Percentiles rank a stretch among this genome's conserved stretches.
Evolutionary conservation across 148 eudicot species (phyloP).

Genomic region (Vaccinium vitisidaea): DNA sequence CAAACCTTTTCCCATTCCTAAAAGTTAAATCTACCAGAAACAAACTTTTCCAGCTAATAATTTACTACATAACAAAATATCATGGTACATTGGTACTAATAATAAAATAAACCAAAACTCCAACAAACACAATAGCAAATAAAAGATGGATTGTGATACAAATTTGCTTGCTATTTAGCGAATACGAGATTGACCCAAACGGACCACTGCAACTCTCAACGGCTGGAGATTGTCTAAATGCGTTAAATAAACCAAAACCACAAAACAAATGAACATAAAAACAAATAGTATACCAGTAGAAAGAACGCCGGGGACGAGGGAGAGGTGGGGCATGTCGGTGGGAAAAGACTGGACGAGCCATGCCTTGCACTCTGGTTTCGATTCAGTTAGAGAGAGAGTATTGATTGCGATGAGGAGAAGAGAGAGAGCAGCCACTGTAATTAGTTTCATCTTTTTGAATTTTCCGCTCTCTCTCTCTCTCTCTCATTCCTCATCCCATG

Average conservation of each 20-base stretch:
- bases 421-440: not conserved
- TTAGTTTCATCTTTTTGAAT: not conserved
- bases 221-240: not conserved
- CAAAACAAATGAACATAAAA: too few species aligned
- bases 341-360: constrained; percentile 96
- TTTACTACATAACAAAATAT: too few species aligned
- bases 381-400: constrained; percentile 14
- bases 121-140: not conserved
- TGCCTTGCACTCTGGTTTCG: constrained; percentile 59
- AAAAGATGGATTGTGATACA: not conserved
- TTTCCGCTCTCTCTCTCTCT: not conserved
- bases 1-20: too few species aligned
- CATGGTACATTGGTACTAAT: too few species aligned
- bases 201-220: not conserved
- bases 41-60: too few species aligned
- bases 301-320: constrained; percentile 77
- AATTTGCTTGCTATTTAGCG: not conserved
- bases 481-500: not conserved
- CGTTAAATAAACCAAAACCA: too few species aligned
- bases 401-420: not conserved
- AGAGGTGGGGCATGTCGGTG: constrained; percentile 74
- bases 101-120: too few species aligned
- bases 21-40: too few species aligned
- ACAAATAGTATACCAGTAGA: constrained; percentile 48
- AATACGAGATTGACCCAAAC: not conserved